Base-by-base conservation (phyloP, 306 rosid species). In the Herpetospermum pedunculosum region DNA sequence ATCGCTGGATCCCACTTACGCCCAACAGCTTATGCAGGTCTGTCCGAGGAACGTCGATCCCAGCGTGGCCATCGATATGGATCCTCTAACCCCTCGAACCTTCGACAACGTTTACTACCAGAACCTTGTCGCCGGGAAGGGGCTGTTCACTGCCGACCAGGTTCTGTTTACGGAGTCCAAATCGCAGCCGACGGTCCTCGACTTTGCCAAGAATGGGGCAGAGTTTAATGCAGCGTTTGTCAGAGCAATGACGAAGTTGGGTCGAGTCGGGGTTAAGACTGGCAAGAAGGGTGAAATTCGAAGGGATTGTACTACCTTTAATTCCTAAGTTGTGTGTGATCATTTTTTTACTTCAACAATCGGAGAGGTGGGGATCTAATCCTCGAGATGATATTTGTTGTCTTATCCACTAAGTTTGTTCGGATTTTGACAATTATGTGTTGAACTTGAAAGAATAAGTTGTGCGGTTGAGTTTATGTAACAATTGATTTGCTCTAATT, bases 21-120 rank as follows among this genome's bases (percentile, higher is more conserved):
- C 76, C 1, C 19, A 2, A 9, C 19, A 72, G 23, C 9, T 72
- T 7, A 72, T 32, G 76, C 21, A 72, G 2, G 59, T 32, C 0
- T 72, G 76, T 35, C 76, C 76, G 1, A 63, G 13, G 6, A 50
- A 72, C 13, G 62, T 37, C 19, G 76, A 72, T 11, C 76, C 76
- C 6, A 50, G 32, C 30, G 15, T 72, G 0, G 60, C 63, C 30
- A 52, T 72, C 7, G 3, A 72, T 34, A 32, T 72, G 63, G 76
- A 72, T 9, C 76, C 76, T 6, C 1, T 2, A 9, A 48, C 76
- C 19, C 76, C 76, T 35, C n/a, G 6, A 23, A 32, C 44, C 4
- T 72, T 72, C 14, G 60, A 72, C 48, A 72, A 72, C 40, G 29
- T 50, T 5, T 72, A 72, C 14, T 72, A 72, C 34, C 64, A 50